Evolutionary conservation across 148 eudicot species (phyloP).

Genomic region (Spergularia bocconei): DNA sequence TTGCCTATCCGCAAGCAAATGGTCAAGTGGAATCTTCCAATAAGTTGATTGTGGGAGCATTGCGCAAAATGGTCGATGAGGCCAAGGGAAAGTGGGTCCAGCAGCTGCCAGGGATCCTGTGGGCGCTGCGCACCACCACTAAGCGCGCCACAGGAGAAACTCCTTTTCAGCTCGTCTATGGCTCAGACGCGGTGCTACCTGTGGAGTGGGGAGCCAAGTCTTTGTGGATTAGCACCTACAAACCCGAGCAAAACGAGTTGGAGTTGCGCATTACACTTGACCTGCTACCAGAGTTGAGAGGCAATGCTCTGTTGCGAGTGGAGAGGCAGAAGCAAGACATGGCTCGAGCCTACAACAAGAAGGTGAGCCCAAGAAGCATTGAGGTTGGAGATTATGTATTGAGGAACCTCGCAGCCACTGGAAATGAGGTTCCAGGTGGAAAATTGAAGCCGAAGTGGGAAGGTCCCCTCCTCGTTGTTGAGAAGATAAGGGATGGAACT

Average conservation of each 20-base stretch:
- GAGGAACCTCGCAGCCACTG: too few species aligned
- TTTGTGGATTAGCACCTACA: not conserved
- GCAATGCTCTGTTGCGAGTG: not conserved
- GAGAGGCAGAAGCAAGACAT: too few species aligned
- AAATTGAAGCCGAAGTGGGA: too few species aligned
- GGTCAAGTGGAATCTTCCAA: slow-evolving; percentile 1
- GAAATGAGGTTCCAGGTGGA: too few species aligned
- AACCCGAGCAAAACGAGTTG: not conserved
- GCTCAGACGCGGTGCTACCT: not conserved
- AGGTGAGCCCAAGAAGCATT: too few species aligned
- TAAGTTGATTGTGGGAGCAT: not conserved
- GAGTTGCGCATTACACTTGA: not conserved
- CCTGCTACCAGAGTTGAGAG: not conserved
- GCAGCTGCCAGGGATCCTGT: not conserved
- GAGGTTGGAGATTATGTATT: too few species aligned
- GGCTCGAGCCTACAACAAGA: too few species aligned
- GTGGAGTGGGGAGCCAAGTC: not conserved
- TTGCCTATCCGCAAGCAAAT: not conserved
- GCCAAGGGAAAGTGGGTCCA: not conserved
- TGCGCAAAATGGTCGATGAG: not conserved
- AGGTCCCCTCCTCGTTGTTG: too few species aligned
- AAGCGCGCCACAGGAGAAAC: not conserved
- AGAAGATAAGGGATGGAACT: too few species aligned
- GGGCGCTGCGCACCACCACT: not conserved
- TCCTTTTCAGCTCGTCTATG: not conserved